Evolutionary conservation across 306 rosid species (phyloP).

Genomic region (Mimosa pudica): DNA sequence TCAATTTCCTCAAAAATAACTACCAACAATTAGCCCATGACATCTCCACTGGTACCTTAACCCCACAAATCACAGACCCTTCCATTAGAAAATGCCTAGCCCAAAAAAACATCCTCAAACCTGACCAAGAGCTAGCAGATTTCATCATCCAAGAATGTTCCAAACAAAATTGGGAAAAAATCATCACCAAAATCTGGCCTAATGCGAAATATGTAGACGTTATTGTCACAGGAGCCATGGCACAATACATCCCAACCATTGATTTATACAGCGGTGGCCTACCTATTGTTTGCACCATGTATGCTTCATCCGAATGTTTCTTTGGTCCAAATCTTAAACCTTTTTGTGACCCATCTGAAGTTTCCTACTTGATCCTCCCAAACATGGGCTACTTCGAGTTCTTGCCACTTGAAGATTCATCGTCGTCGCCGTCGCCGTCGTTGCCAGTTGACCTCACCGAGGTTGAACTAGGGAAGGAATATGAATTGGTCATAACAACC

Average conservation of each 20-base stretch:
- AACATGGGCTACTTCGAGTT: constrained; percentile 90
- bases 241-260: constrained; percentile 78
- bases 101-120: constrained; percentile 40
- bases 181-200: constrained; percentile 79
- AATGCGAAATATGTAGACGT: constrained; percentile 77
- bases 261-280: constrained; percentile 66
- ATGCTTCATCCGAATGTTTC: constrained; percentile 85
- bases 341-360: constrained; percentile 61
- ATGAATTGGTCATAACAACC: constrained; percentile 65
- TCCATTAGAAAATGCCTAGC: constrained; percentile 44
- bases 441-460: constrained; percentile 56
- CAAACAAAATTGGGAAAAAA: constrained; percentile 53
- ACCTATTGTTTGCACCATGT: constrained; percentile 76
- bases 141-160: constrained; percentile 51
- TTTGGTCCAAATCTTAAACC: constrained; percentile 80
- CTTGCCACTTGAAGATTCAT: constrained; percentile 56
- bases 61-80: constrained; percentile 63
- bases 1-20: constrained; percentile 73
- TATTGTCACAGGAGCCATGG: constrained; percentile 92
- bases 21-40: constrained; percentile 59
- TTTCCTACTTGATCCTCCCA: constrained; percentile 81
- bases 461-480: constrained; percentile 64
- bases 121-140: constrained; percentile 50
- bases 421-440: constrained; percentile 50
- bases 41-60: constrained; percentile 64